Evolutionary conservation across 768 basidiomycete genomes (phyloP), one percentile per base, ranked within the genome.

Genomic region (Mycena kentingensis): DNA sequence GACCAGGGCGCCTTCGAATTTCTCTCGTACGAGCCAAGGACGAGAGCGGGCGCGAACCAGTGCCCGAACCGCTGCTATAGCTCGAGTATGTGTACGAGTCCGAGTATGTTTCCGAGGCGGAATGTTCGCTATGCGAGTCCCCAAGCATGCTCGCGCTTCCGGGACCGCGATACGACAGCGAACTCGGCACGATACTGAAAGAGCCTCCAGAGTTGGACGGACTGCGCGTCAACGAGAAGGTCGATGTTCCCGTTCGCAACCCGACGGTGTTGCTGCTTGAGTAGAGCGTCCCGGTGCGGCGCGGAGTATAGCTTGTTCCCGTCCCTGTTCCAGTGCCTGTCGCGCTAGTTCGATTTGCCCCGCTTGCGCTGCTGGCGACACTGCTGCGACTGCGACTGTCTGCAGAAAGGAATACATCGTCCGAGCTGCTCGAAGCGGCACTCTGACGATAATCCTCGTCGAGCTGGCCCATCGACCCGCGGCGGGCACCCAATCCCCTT

Each of bases 381-480:
- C 36, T 38, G 21, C 46, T n/a, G 18, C 46, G 41, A 22, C 22
- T 42, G 22, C 21, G 41, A 42, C 41, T 57, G 21, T 52, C 55
- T 24, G 55, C 55, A 12, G 44, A 48, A 18, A 55, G 42, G 38
- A 59, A 59, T 21, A 59, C 52, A 16, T 60, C 58, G 19, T 52
- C 54, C 26, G 42, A 48, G 26, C 46, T 49, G 34, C 18, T 22
- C 48, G 37, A 39, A 18, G 34, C 32, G 29, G 16, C 54, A 15
- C 56, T 57, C 15, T 82, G 49, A 78, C 85, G 50, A 82, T 73
- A 67, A 75, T 71, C 75, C 29, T 60, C 68, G 46, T 80, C 88
- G n/a, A 93, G 71, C 61, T 92, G 90, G 0, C 85, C 85, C 72
- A 88, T 77, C 0, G 87, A 91, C 37, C 81, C 86, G n/a, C 85